Base-by-base conservation (phyloP, 2,329 filamentous ascomycete species). In the Penicillium psychrosexuale region DNA sequence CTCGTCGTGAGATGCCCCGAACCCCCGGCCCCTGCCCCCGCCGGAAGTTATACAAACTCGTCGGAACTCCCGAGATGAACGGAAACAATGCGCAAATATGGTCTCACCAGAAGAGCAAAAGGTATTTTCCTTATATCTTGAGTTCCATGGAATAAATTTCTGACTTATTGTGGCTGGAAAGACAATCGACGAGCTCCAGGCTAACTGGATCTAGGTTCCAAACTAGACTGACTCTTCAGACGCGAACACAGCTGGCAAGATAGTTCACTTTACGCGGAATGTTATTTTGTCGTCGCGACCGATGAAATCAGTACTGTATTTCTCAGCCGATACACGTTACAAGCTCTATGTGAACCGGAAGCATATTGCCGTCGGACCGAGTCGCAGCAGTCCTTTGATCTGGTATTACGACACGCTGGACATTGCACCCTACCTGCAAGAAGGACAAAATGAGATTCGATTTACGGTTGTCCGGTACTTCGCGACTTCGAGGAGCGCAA, bases 271-370 rank as follows among this genome's bases (percentile, higher is more conserved):
- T 11, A 40, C 17, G 2, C 8, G 13, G 5, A 17, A 19, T 8
- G 52, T 74, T 47, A 43, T 52, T 28, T 56, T 72, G 5, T 9
- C 38, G 1, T 57, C 43, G 2, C 12, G 13, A 19, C 63, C 69
- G 5, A 51, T 13, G 0, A n/a, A 28, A 9, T 58, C 69, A 12
- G 24, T 65, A 5, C 39, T 75, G 11, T 61, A 67, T 50, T 66
- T 71, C 56, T 70, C 73, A 1, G 75, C 75, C 6, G 75, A 78
- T 36, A 78, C 76, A 5, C 66, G 73, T 8, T 78, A 78, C 62
- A 77, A 78, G 49, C 62, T 78, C 3, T 66, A 64, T 28, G 65
- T 78, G 38, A 78, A 78, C 63, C 67, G 68, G 3, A 46, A n/a
- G 0, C 65, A 69, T 9, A 63, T 75, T 13, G 65, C 69, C 3